Conservation (phyloP, 768 basidiomycete species). For the Albatrellus ellisii region DNA sequence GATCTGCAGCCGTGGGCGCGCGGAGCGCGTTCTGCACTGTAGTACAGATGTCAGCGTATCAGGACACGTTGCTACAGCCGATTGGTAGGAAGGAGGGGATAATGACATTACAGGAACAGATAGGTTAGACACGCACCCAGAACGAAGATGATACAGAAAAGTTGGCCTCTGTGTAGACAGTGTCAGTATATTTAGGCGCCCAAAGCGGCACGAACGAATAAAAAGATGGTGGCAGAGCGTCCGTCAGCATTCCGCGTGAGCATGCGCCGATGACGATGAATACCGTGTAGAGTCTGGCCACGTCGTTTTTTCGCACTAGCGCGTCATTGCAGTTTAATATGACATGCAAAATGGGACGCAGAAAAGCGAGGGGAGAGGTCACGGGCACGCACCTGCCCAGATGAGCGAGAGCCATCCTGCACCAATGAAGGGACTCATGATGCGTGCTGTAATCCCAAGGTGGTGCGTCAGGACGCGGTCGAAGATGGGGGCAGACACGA, state of each 20-base stretch:
- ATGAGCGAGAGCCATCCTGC: conserved; percentile 60
- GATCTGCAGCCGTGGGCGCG: conserved; percentile 40
- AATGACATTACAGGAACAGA: too few species aligned
- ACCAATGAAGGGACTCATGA: conserved; percentile 48
- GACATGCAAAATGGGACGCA: too few species aligned
- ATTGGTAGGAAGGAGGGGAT: too few species aligned
- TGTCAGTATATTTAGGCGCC: not conserved
- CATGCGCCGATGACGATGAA: conserved; percentile 54
- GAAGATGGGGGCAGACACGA: conserved; percentile 59
- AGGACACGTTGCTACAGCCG: too few species aligned
- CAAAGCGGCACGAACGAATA: conserved; percentile 31
- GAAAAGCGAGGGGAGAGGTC: too few species aligned
- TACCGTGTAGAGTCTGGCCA: conserved; percentile 46
- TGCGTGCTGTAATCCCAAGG: conserved; percentile 44
- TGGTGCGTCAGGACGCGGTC: conserved; percentile 74
- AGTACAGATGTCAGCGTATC: too few species aligned
- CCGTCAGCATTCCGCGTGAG: conserved; percentile 69
- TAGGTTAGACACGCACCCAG: conserved; percentile 46
- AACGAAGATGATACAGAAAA: conserved; percentile 48
- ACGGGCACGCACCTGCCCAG: conserved; percentile 51
- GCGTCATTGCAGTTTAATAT: not conserved
- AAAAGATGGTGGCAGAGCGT: conserved; percentile 62
- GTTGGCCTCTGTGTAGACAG: conserved; percentile 45
- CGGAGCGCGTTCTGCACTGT: conserved; percentile 59
- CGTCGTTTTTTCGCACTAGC: conserved; percentile 49